Percentiles rank a stretch among this genome's conserved stretches.
These are phyloP conservation scores for Vanilla planifolia DNA, from an alignment of 106 monocot species.

Conservation along the genomic window DNA sequence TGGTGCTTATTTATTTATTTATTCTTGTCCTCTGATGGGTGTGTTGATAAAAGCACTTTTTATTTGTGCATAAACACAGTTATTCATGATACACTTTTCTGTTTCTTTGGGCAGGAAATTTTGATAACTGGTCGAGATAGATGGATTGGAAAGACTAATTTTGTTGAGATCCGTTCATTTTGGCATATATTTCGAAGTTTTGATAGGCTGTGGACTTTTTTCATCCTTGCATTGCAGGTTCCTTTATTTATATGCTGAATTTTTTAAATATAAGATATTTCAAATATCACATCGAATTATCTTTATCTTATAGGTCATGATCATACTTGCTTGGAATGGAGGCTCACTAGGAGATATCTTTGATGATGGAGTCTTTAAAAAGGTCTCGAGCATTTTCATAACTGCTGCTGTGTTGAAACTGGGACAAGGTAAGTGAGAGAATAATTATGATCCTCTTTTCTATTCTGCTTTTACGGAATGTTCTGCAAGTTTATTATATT, in stretches of 20 bases:
- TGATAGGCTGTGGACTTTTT: slow-evolving; percentile 92
- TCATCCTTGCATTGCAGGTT: slow-evolving; percentile 89
- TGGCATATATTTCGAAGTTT: slow-evolving; percentile 99
- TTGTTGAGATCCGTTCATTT: slow-evolving; percentile 97
- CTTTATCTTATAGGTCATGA: slow-evolving; percentile 70
- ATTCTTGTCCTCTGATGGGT: too few species aligned
- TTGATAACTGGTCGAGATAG: slow-evolving; percentile 12
- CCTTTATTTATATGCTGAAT: too few species aligned
- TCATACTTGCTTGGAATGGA: slow-evolving; percentile 94
- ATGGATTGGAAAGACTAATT: slow-evolving; percentile 92
- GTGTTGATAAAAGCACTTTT: not conserved
- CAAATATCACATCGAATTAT: too few species aligned
- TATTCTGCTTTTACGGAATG: too few species aligned
- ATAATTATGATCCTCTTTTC: too few species aligned
- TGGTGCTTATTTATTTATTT: too few species aligned
- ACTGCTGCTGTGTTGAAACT: slow-evolving; percentile 85
- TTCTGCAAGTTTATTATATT: too few species aligned
- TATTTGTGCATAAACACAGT: not conserved
- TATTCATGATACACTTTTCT: not conserved
- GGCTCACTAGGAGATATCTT: slow-evolving; percentile 68
- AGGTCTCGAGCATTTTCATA: slow-evolving; percentile 87
- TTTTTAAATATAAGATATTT: too few species aligned
- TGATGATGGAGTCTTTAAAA: slow-evolving; percentile 64
- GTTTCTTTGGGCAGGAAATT: slow-evolving; percentile 31
- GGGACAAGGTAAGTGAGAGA: slow-evolving; percentile 58